Evolutionary conservation across 2,329 filamentous ascomycete genomes (phyloP).

Genomic region (Penicillium brasilianum): DNA sequence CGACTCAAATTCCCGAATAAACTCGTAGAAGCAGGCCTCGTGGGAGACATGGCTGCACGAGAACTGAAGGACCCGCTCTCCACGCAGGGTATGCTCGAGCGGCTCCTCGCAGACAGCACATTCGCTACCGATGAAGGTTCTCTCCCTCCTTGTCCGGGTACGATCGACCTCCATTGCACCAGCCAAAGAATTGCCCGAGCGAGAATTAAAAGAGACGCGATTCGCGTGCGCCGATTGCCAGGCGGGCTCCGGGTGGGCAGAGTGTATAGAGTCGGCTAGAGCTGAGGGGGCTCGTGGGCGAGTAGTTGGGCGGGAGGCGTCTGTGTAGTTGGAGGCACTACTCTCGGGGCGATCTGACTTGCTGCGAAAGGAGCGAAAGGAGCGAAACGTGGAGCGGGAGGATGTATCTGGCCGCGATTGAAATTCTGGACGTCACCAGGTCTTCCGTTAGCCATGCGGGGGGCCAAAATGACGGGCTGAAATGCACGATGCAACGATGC

Average conservation of each 20-base stretch:
- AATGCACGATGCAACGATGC: slow-evolving; percentile 15
- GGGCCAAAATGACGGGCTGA: slow-evolving; percentile 18
- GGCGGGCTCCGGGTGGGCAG: slow-evolving; percentile 24
- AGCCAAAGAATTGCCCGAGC: slow-evolving; percentile 57
- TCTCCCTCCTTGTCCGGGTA: slow-evolving; percentile 79
- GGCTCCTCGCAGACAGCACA: slow-evolving; percentile 97
- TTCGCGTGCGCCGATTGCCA: slow-evolving; percentile 34
- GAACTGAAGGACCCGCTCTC: slow-evolving; percentile 93
- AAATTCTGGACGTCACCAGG: slow-evolving; percentile 34
- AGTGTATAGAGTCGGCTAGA: slow-evolving; percentile 28
- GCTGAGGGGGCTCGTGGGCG: slow-evolving; percentile 35
- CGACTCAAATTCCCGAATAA: slow-evolving; percentile 90
- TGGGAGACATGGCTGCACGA: slow-evolving; percentile 97
- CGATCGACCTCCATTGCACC: slow-evolving; percentile 76
- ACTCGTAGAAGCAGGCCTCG: slow-evolving; percentile 98
- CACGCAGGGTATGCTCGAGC: slow-evolving; percentile 89
- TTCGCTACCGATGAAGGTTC: slow-evolving; percentile 92
- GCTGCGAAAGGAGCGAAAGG: slow-evolving; percentile 39
- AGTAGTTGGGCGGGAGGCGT: slow-evolving; percentile 24
- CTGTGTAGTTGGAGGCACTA: slow-evolving; percentile 36
- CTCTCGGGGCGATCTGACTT: slow-evolving; percentile 38
- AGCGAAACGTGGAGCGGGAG: slow-evolving; percentile 40
- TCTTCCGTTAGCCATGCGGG: slow-evolving; percentile 32
- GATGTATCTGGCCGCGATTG: slow-evolving; percentile 38
- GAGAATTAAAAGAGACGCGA: slow-evolving; percentile 44